Evolutionary conservation across 2,329 filamentous ascomycete species (phyloP).

Genomic region (Dendrostoma leiphaemia): DNA sequence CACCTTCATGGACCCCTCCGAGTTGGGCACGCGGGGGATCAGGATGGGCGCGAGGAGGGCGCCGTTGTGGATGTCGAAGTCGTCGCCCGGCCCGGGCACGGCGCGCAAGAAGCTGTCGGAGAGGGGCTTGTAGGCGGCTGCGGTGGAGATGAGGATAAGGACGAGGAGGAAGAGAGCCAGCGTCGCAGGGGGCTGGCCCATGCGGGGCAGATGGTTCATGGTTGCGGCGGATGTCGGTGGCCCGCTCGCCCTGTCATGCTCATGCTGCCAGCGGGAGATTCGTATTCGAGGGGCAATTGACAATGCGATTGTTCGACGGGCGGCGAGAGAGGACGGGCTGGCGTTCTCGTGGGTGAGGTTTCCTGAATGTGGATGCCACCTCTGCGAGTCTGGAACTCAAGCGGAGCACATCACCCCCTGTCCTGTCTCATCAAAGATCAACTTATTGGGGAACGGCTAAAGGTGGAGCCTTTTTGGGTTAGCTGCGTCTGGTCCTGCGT

Average conservation of each 20-base stretch:
- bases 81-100: slow-evolving; percentile 69
- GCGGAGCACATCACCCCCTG: too few species aligned
- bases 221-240: slow-evolving; percentile 10
- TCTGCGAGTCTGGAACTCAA: too few species aligned
- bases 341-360: too few species aligned
- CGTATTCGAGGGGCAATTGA: background rate
- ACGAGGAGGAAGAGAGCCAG: slow-evolving; percentile 18
- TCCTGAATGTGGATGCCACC: too few species aligned
- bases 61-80: slow-evolving; percentile 77
- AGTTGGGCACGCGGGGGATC: slow-evolving; percentile 84
- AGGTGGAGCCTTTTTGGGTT: too few species aligned
- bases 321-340: background rate
- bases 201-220: slow-evolving; percentile 13
- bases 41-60: slow-evolving; percentile 82
- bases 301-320: background rate
- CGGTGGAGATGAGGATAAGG: slow-evolving; percentile 21
- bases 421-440: too few species aligned
- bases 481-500: too few species aligned
- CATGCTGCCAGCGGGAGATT: slow-evolving; percentile 8
- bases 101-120: slow-evolving; percentile 71
- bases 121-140: slow-evolving; percentile 49
- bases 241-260: slow-evolving; percentile 1
- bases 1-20: slow-evolving; percentile 68
- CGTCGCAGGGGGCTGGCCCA: slow-evolving; percentile 20
- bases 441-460: too few species aligned